A percentile compares a stretch with the other conserved stretches of the same genome.
Conservation (phyloP, 2,329 filamentous ascomycete genomes). For the Aschersonia sp. region DNA sequence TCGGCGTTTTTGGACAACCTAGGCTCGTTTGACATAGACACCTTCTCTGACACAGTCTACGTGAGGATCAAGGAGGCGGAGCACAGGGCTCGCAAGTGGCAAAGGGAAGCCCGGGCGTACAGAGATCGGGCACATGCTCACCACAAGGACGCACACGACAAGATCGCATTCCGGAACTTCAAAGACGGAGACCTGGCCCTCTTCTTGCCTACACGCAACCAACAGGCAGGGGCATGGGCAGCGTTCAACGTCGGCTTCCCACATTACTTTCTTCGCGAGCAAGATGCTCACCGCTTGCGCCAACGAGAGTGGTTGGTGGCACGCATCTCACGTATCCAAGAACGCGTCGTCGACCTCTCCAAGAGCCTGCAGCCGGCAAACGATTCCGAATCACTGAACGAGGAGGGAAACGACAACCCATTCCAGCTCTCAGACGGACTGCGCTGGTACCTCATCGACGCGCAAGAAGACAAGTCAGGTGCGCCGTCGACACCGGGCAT, state of each 20-base stretch:
- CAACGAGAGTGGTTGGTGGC: constrained; percentile 80
- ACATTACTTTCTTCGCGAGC: constrained; percentile 91
- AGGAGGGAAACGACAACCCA: constrained; percentile 83
- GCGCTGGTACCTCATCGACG: constrained; percentile 92
- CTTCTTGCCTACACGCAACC: constrained; percentile 88
- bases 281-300: constrained; percentile 73
- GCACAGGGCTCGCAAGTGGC: constrained; percentile 83
- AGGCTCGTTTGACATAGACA: constrained; percentile 68
- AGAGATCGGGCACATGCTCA: constrained; percentile 71
- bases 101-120: constrained; percentile 75
- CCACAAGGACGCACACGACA: constrained; percentile 81
- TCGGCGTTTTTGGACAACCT: constrained; percentile 59
- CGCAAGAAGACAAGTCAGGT: constrained; percentile 79
- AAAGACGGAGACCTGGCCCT: constrained; percentile 92
- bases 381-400: constrained; percentile 36
- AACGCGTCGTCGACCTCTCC: constrained; percentile 83
- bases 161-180: constrained; percentile 91
- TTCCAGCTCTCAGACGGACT: constrained; percentile 93
- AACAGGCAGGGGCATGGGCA: constrained; percentile 89
- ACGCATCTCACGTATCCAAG: constrained; percentile 79
- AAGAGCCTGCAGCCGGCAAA: constrained; percentile 48
- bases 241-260: constrained; percentile 97
- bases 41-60: constrained; percentile 71
- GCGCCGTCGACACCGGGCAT: constrained; percentile 87
- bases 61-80: constrained; percentile 90